phyloP scores from a whole-genome alignment of 139 green algal species.

The Closterium sp. region DNA sequence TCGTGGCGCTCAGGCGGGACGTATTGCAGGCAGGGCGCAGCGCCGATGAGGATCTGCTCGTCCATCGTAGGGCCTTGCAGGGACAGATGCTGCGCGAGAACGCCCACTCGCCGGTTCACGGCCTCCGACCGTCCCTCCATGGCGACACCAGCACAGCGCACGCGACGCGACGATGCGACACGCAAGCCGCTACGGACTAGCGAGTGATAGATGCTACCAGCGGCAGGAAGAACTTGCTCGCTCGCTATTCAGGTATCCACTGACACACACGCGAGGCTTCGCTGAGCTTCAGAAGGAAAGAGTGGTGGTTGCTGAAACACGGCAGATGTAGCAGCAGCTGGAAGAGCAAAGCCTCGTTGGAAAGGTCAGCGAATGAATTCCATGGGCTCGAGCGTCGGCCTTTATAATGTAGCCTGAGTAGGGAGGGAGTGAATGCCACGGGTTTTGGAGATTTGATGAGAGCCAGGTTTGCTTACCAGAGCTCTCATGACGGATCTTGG shows the following conservation, averaged over 20 bases:
- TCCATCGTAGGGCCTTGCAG: not conserved
- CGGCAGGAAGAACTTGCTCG: not conserved
- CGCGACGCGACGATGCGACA: not conserved
- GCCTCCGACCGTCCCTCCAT: not conserved
- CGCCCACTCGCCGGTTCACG: not conserved
- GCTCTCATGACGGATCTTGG: too few species aligned
- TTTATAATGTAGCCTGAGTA: not conserved
- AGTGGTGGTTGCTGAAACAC: too few species aligned
- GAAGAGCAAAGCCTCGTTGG: not conserved
- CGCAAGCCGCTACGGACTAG: not conserved
- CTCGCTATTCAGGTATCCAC: not conserved
- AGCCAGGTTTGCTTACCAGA: too few species aligned
- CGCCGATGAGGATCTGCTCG: not conserved
- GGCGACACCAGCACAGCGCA: not conserved
- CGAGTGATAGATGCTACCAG: not conserved
- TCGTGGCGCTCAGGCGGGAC: slow-evolving; percentile 10
- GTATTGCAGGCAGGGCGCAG: slow-evolving; percentile 27
- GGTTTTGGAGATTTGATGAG: too few species aligned
- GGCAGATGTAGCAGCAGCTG: not conserved
- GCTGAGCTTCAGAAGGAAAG: not conserved
- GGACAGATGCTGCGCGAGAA: not conserved
- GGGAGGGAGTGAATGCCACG: too few species aligned
- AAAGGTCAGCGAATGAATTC: not conserved
- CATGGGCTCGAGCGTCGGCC: not conserved
- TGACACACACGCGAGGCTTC: not conserved